Percentiles rank a stretch among this genome's conserved stretches.
Conservation (phyloP, 495 filamentous ascomycete genomes). For the Trichoderma reesei region DNA sequence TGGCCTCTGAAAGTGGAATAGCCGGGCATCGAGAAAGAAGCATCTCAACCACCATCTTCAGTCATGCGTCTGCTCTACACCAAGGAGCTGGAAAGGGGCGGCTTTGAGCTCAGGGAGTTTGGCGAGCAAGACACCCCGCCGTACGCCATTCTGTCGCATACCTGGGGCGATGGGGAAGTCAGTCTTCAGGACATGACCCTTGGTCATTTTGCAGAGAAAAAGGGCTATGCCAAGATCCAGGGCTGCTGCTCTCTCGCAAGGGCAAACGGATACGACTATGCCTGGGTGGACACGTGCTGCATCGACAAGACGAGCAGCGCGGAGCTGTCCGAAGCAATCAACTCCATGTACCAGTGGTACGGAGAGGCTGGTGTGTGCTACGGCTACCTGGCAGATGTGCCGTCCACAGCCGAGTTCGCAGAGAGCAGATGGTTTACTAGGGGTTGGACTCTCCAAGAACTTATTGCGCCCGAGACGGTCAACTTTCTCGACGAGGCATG, state of each 20-base stretch:
- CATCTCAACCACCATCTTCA: no score
- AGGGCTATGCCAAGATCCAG: conserved; percentile 21
- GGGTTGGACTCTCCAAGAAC: conserved; percentile 35
- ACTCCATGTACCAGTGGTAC: conserved; percentile 36
- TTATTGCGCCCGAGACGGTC: conserved; percentile 22
- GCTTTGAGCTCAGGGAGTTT: neutral
- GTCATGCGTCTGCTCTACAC: neutral
- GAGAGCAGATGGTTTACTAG: conserved; percentile 28
- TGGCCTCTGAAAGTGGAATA: no score
- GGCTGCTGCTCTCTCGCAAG: conserved; percentile 15
- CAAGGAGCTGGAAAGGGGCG: neutral
- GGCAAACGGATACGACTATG: conserved; percentile 18
- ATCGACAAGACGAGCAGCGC: conserved; percentile 36
- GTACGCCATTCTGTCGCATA: conserved; percentile 19
- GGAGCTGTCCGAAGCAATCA: conserved; percentile 36
- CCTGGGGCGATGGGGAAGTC: conserved; percentile 19
- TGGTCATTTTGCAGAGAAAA: neutral
- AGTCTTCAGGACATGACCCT: conserved; percentile 13
- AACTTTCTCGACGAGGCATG: conserved; percentile 25
- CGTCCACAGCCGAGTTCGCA: neutral
- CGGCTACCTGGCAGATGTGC: conserved; percentile 31
- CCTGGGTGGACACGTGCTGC: conserved; percentile 34
- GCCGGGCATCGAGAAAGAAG: no score
- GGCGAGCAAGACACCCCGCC: neutral
- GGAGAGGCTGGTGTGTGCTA: conserved; percentile 26